Evolutionary conservation across 2,329 filamentous ascomycete genomes (phyloP).

Genomic region (Saccharata proteae): DNA sequence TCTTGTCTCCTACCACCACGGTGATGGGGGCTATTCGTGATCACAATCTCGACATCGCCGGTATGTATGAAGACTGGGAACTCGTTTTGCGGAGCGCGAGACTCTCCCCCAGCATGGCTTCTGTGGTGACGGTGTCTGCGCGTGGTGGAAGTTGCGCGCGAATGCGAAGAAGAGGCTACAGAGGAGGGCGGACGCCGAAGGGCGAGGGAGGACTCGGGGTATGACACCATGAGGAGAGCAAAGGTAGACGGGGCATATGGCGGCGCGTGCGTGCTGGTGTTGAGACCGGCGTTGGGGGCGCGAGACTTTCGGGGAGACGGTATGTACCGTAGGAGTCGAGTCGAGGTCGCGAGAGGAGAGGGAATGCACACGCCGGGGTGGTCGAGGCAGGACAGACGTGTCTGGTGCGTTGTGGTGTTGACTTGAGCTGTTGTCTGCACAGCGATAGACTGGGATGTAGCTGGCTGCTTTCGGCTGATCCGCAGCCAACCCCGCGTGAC

Average conservation of each 20-base stretch:
- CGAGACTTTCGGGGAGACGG: too few species aligned
- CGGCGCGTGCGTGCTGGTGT: neutral
- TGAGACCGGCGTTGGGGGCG: too few species aligned
- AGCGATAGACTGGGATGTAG: too few species aligned
- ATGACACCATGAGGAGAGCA: constrained; percentile 45
- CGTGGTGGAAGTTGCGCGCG: constrained; percentile 35
- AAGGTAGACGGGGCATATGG: neutral
- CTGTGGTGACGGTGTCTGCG: constrained; percentile 62
- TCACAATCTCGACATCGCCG: constrained; percentile 83
- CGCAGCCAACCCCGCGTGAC: too few species aligned
- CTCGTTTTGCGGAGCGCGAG: constrained; percentile 68
- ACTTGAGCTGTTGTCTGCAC: too few species aligned
- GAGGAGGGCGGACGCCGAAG: constrained; percentile 46
- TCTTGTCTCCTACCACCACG: constrained; percentile 55
- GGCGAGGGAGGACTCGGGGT: constrained; percentile 43
- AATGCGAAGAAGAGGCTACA: constrained; percentile 42
- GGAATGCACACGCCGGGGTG: too few species aligned
- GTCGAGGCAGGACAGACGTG: too few species aligned
- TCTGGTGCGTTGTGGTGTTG: too few species aligned
- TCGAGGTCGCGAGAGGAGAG: too few species aligned
- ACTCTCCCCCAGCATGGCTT: constrained; percentile 63
- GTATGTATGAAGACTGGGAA: constrained; percentile 85
- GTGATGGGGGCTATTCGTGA: constrained; percentile 29
- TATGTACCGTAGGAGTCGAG: too few species aligned
- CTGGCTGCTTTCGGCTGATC: too few species aligned